These are phyloP conservation scores for Carpinus viminea DNA, from an alignment of 306 rosid species.

Conservation along the genomic window DNA sequence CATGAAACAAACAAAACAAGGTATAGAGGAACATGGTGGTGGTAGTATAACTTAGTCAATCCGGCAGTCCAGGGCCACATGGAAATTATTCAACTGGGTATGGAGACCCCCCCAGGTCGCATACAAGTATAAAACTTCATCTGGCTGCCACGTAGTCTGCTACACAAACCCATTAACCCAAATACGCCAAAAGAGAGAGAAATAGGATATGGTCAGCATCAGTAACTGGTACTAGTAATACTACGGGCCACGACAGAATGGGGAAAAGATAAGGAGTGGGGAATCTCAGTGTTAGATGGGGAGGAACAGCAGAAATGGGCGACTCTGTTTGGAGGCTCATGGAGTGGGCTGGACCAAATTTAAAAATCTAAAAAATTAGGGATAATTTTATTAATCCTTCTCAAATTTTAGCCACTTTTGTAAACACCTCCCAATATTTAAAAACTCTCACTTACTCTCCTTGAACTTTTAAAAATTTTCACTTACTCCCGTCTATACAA, in stretches of 20 bases:
- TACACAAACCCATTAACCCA: neutral
- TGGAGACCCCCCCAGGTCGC: constrained; percentile 10
- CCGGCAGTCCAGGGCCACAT: neutral
- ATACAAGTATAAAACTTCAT: neutral
- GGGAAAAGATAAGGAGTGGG: neutral
- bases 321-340: constrained; percentile 31
- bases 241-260: constrained; percentile 23
- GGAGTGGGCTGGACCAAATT: constrained; percentile 1
- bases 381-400: too few species aligned
- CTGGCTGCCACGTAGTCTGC: constrained; percentile 16
- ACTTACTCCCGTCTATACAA: too few species aligned
- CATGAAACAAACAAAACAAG: neutral
- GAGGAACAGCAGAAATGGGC: constrained; percentile 13
- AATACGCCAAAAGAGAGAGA: neutral
- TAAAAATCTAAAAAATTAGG: too few species aligned
- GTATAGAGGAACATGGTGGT: too few species aligned
- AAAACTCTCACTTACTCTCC: too few species aligned
- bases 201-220: constrained; percentile 21
- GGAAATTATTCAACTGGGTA: constrained; percentile 18
- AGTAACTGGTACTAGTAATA: neutral
- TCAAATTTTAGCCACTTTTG: too few species aligned
- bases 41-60: neutral
- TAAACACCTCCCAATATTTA: too few species aligned
- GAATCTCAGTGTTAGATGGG: constrained; percentile 15
- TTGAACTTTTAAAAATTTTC: too few species aligned